Evolutionary conservation across 116 monocot genomes (phyloP), one percentile per base, ranked within the genome.

Genomic region (Posidonia oceanica): DNA sequence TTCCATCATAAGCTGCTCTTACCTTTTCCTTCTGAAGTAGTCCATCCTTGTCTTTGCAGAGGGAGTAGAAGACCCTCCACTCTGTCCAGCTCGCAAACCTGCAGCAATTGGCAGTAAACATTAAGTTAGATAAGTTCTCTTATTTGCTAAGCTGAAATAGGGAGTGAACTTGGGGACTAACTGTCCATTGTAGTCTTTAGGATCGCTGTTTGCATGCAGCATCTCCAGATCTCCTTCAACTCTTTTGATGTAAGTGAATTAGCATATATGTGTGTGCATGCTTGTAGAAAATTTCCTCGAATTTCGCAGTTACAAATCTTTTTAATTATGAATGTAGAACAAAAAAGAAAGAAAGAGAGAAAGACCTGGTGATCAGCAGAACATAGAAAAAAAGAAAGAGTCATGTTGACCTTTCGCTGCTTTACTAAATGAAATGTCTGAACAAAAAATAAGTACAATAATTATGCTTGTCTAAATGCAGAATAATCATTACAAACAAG

Each of bases 31-130:
- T 79, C 5, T 77, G 77, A 61, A 88, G 70, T 13, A 84, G 69
- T 38, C 84, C 88, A 38, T 88, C 62, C 70, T 88, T 82, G 42
- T 82, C 88, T 51, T 88, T 84, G 48, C 79, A 76, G 0, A 84
- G 79, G 20, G 1, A 1, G 66, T 77, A 82, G 2, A 8, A 8
- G 4, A 3, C 44, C 44, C 16, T 21, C 3, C 17, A 88, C 66
- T 84, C 80, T 21, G 73, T 54, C 66, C 39, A 77, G 54, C 64
- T 59, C 17, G 64, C 71, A 2, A 84, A 0, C 79, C 84, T 82
- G 59, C 71, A 73, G 48, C 22, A 53, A 3, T 20, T 29, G 29
- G 29, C n/a, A 67, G 39, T 42, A 41, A 44, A 12, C 42, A 2
- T 2, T 67, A 58, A 14, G 2, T 4, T 0, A 29, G 29, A 18